Evolutionary conservation across 2,329 filamentous ascomycete genomes (phyloP).

Genomic region (Fusarium siculi): DNA sequence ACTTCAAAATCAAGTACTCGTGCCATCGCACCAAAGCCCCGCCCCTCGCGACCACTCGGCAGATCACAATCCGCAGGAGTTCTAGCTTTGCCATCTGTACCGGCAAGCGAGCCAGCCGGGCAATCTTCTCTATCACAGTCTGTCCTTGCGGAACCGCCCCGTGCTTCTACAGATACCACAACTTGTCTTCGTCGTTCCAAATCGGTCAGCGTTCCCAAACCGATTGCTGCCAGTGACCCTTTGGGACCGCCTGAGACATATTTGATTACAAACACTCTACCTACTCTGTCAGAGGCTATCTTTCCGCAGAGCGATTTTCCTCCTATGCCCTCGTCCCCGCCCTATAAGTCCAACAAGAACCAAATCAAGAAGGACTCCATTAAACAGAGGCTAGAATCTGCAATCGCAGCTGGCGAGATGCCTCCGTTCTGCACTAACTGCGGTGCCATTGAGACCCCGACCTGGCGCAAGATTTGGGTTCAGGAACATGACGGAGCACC

Average conservation of each 20-base stretch:
- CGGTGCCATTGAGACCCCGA: conserved; percentile 93
- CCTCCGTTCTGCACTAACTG: conserved; percentile 93
- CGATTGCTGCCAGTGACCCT: conserved; percentile 61
- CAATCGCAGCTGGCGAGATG: conserved; percentile 82
- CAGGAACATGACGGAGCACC: conserved; percentile 78
- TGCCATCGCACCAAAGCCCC: conserved; percentile 24
- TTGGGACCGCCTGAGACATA: conserved; percentile 43
- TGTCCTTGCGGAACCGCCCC: conserved; percentile 24
- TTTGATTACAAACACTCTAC: conserved; percentile 26
- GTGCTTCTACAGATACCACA: conserved; percentile 48
- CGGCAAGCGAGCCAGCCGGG: conserved; percentile 62
- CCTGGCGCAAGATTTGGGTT: conserved; percentile 94
- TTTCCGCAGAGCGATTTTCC: conserved; percentile 58
- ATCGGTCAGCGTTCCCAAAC: conserved; percentile 49
- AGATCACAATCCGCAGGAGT: conserved; percentile 54
- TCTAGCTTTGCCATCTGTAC: conserved; percentile 49
- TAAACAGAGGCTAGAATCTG: conserved; percentile 67
- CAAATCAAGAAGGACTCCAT: conserved; percentile 71
- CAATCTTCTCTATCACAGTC: conserved; percentile 54
- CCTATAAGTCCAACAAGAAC: conserved; percentile 70
- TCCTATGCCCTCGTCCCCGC: conserved; percentile 51
- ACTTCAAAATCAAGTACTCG: conserved; percentile 21
- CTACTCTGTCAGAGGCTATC: conserved; percentile 50
- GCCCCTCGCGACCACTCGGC: conserved; percentile 42
- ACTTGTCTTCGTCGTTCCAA: conserved; percentile 53